A percentile compares a stretch with the other conserved stretches of the same genome.
Conservation (phyloP, 2,329 filamentous ascomycete genomes). For the Tolypocladium capitatum region DNA sequence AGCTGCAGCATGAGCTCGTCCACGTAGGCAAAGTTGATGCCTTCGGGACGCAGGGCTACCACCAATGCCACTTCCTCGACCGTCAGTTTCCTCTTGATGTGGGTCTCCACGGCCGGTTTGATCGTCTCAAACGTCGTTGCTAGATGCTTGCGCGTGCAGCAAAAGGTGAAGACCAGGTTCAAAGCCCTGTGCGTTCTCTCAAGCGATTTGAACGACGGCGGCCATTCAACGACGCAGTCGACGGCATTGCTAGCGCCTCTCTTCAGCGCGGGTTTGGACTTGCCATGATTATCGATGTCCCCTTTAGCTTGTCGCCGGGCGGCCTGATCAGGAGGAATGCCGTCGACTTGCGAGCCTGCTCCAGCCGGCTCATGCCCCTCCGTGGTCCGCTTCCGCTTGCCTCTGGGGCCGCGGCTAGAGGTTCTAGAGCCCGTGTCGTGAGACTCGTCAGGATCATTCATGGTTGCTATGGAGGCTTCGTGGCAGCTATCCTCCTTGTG, state of each 20-base stretch:
- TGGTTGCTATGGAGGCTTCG: neutral
- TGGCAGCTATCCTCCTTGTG: neutral
- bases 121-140: constrained; percentile 87
- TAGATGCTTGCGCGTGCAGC: constrained; percentile 81
- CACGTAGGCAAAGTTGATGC: constrained; percentile 75
- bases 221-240: constrained; percentile 46
- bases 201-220: constrained; percentile 57
- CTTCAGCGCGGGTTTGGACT: constrained; percentile 4
- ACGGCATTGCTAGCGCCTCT: constrained; percentile 9
- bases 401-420: constrained; percentile 2
- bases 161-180: constrained; percentile 91
- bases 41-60: constrained; percentile 60
- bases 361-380: neutral
- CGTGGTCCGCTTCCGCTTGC: neutral
- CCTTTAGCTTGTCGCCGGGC: neutral
- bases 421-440: neutral
- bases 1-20: constrained; percentile 74
- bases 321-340: neutral
- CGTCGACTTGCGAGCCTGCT: neutral
- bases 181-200: constrained; percentile 70
- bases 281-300: neutral
- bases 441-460: neutral
- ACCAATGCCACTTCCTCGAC: constrained; percentile 75
- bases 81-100: constrained; percentile 57
- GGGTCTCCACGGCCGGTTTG: constrained; percentile 68